Conservation (phyloP, 208 protist species). For the Lotmaria passim region DNA sequence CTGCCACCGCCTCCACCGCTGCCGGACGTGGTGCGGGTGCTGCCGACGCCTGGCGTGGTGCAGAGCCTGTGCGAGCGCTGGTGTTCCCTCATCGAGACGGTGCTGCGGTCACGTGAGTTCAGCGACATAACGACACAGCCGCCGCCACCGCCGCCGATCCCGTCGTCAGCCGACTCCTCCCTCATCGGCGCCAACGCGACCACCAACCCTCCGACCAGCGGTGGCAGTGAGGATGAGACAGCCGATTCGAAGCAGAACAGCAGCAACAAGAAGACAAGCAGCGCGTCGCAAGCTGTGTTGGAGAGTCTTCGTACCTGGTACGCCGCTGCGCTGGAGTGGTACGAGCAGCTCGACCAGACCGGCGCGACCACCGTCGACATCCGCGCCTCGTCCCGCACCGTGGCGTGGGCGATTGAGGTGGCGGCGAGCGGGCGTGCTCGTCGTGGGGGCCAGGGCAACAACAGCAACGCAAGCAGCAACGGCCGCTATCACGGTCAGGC, state of each 20-base stretch:
- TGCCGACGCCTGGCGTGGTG: conserved; percentile 35
- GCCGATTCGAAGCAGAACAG: too few relatives aligned
- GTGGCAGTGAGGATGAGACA: conserved; percentile 1
- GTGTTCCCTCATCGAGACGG: conserved; percentile 30
- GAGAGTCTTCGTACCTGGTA: conserved; percentile 39
- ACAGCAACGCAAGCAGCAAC: conserved; percentile 2
- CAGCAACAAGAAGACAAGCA: background rate
- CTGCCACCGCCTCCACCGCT: conserved; percentile 42
- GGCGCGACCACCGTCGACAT: conserved; percentile 35
- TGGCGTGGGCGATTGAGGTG: conserved; percentile 29
- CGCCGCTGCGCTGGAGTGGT: conserved; percentile 34
- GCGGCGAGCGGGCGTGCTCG: conserved; percentile 25
- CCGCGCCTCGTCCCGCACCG: conserved; percentile 26
- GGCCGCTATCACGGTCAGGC: conserved; percentile 18
- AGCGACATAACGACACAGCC: conserved; percentile 22
- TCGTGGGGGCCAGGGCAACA: conserved; percentile 12
- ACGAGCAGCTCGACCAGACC: conserved; percentile 35
- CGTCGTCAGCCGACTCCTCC: background rate
- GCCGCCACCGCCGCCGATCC: conserved; percentile 23
- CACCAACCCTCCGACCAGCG: background rate
- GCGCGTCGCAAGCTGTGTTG: background rate
- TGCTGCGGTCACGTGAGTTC: conserved; percentile 33
- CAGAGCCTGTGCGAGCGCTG: conserved; percentile 37
- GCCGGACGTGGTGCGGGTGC: conserved; percentile 30
- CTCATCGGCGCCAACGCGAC: background rate